Evolutionary conservation across 805 yeast species (phyloP), one percentile per base, ranked within the genome.

Genomic region (Wickerhamiella siamensis): DNA sequence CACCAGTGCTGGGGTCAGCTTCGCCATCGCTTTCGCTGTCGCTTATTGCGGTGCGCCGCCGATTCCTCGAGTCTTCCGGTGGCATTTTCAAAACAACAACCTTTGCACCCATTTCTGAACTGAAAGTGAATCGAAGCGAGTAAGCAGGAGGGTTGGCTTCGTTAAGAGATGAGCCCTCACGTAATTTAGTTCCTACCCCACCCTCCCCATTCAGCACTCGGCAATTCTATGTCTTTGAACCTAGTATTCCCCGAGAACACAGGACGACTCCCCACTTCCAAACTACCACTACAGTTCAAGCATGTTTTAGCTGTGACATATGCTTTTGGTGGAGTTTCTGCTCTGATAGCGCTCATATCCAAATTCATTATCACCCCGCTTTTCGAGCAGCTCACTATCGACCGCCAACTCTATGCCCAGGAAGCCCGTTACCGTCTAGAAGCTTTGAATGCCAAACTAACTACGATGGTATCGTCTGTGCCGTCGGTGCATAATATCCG

Each of bases 331-430:
- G 63, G 64, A 5, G 46, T 50, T 4, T 42, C 57, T 2, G 57
- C 57, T 0, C 41, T 55, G 16, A 33, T 52, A 5, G 58, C 54
- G 6, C 31, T 57, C 3, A 41, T 60, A 12, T 53, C 59, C 33
- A 57, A 56, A 41, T 50, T 56, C 38, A 49, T 60, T 16, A 43
- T 58, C n/a, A 44, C 44, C 22, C 64, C 64, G 29, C 54, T 60
- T 38, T 51, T 56, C 34, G 51, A 49, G 16, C 60, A 60, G 47
- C 56, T 60, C 9, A 50, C 59, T 4, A 49, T 21, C 24, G 60
- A 56, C 40, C 58, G 64, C 31, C 43, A 54, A n/a, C 48, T 49
- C 15, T 54, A 55, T 37, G 56, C 57, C 10, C 47, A 44, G 19
- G 51, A 49, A 31, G 58, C 58, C 8, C 51, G 55, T 3, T 41